phyloP scores from a whole-genome alignment of 352 stramenopile genomes.

The Globisporangium alternatum region DNA sequence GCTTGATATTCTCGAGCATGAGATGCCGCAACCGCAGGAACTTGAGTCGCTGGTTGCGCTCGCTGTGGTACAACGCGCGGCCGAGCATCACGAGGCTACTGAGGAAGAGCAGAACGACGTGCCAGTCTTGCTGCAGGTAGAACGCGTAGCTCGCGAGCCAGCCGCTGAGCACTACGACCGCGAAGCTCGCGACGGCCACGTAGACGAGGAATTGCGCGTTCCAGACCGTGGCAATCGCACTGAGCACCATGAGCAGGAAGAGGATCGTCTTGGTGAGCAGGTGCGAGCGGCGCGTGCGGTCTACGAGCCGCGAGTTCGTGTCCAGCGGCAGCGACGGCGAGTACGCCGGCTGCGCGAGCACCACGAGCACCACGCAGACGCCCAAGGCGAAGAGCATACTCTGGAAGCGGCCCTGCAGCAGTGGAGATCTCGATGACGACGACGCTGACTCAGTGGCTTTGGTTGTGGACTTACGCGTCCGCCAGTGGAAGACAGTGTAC shows the following conservation, averaged over 20 bases:
- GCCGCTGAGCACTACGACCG: slow-evolving; percentile 22
- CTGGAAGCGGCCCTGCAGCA: slow-evolving; percentile 34
- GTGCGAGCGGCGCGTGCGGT: slow-evolving; percentile 27
- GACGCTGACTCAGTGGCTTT: background rate
- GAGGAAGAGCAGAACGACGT: slow-evolving; percentile 44
- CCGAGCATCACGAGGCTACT: slow-evolving; percentile 37
- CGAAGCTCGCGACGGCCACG: slow-evolving; percentile 24
- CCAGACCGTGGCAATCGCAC: slow-evolving; percentile 49
- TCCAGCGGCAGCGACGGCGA: slow-evolving; percentile 11
- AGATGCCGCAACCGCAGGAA: slow-evolving; percentile 57
- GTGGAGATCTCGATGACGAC: background rate
- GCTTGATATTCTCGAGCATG: slow-evolving; percentile 62
- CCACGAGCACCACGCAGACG: slow-evolving; percentile 30
- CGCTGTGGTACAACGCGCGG: slow-evolving; percentile 35
- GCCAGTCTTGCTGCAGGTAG: slow-evolving; percentile 43
- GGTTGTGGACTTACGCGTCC: slow-evolving; percentile 13
- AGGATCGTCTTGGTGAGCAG: slow-evolving; percentile 49
- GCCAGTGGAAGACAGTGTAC: slow-evolving; percentile 26
- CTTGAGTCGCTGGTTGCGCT: slow-evolving; percentile 38
- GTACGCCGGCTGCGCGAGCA: slow-evolving; percentile 32
- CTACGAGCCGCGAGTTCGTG: slow-evolving; percentile 14
- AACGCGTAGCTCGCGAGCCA: slow-evolving; percentile 27
- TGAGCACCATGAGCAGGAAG: slow-evolving; percentile 50
- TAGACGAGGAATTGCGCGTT: slow-evolving; percentile 55
- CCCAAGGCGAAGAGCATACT: slow-evolving; percentile 26